Evolutionary conservation across 306 rosid genomes (phyloP).

Genomic region (Luffa aegyptiaca): DNA sequence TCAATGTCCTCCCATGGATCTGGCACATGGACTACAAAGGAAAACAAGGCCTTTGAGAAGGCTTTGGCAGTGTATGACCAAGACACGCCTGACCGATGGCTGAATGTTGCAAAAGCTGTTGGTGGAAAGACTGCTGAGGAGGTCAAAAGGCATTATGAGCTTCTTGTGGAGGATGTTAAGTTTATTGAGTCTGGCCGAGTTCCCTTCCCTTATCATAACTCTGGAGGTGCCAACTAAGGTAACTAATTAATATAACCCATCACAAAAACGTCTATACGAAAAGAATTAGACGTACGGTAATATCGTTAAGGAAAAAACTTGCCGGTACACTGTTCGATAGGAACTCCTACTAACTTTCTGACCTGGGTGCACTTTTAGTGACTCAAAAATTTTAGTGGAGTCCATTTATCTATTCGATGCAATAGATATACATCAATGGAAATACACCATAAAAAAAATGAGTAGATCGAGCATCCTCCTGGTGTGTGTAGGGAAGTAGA

Average conservation of each 20-base stretch:
- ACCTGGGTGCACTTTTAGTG: too few species aligned
- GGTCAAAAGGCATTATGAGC: neutral
- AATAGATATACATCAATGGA: too few species aligned
- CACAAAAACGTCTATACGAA: neutral
- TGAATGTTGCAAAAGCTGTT: slow-evolving; percentile 28
- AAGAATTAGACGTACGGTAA: neutral
- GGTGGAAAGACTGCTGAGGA: slow-evolving; percentile 25
- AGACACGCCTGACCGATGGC: slow-evolving; percentile 35
- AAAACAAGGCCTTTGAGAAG: slow-evolving; percentile 6
- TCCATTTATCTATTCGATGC: too few species aligned
- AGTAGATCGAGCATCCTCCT: too few species aligned
- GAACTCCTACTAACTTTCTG: too few species aligned
- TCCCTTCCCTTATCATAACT: neutral
- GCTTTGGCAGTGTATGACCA: slow-evolving; percentile 31
- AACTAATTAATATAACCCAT: neutral
- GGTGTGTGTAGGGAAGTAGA: too few species aligned
- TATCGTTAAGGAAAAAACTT: neutral
- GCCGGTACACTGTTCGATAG: too few species aligned
- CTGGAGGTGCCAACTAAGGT: neutral
- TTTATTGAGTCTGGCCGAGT: neutral
- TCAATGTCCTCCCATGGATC: slow-evolving; percentile 3
- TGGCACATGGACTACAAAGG: neutral
- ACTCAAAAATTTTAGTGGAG: too few species aligned
- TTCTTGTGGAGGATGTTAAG: slow-evolving; percentile 5
- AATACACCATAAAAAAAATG: too few species aligned